These are phyloP conservation scores for Stagonosporopsis rhizophila DNA, from an alignment of 2,329 filamentous ascomycete genomes.

Conservation along the genomic window DNA sequence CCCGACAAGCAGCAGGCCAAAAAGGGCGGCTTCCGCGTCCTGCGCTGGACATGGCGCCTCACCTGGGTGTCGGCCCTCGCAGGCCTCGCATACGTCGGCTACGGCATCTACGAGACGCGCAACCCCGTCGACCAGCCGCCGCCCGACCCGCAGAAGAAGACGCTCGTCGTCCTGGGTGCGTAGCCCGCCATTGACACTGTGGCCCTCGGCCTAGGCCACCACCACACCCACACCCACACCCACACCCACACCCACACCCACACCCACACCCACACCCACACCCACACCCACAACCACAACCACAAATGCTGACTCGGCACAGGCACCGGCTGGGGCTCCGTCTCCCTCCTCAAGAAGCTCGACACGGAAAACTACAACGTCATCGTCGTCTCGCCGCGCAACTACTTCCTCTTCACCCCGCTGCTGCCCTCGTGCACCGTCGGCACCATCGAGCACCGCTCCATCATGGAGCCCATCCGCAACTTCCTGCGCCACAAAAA, in stretches of 20 bases:
- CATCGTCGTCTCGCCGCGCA: constrained; percentile 94
- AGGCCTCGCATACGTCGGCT: constrained; percentile 74
- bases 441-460: constrained; percentile 96
- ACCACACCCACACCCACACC: too few species aligned
- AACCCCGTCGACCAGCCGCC: constrained; percentile 80
- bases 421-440: constrained; percentile 97
- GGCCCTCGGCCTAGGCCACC: too few species aligned
- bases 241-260: too few species aligned
- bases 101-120: constrained; percentile 81
- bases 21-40: constrained; percentile 62
- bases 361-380: constrained; percentile 99
- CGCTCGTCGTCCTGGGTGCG: constrained; percentile 89
- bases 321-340: constrained; percentile 97
- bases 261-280: too few species aligned
- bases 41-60: constrained; percentile 84
- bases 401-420: constrained; percentile 99
- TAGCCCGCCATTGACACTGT: background rate
- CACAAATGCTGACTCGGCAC: constrained; percentile 13
- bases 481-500: constrained; percentile 96
- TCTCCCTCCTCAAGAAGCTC: constrained; percentile 97
- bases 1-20: constrained; percentile 54
- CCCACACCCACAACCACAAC: too few species aligned
- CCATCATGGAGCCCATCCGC: constrained; percentile 98
- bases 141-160: constrained; percentile 92
- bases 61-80: constrained; percentile 78